Evolutionary conservation across 768 basidiomycete species (phyloP).

Genomic region (Panaeolus cyanescens): DNA sequence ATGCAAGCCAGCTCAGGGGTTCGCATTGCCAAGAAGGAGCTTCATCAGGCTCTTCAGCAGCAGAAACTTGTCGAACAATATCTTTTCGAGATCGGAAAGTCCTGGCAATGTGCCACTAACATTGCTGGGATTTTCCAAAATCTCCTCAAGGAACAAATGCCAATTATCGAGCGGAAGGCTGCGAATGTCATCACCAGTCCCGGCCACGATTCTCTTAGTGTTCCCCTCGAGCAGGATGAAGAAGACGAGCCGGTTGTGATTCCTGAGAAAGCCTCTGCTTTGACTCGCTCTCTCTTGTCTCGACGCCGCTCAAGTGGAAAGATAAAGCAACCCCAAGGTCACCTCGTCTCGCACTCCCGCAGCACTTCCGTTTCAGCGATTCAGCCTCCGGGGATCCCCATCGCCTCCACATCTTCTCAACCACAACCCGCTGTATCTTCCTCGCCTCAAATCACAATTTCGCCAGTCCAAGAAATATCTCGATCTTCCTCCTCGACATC

Average conservation of each 20-base stretch:
- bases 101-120: conserved; percentile 55
- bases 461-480: conserved; percentile 11
- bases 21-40: conserved; percentile 48
- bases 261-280: conserved; percentile 1
- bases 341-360: conserved; percentile 13
- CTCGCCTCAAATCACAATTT: conserved; percentile 14
- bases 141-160: conserved; percentile 44
- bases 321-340: conserved; percentile 6
- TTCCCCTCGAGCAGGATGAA: conserved; percentile 16
- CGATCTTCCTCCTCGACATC: conserved; percentile 11
- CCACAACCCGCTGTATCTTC: conserved; percentile 5
- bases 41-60: conserved; percentile 42
- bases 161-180: conserved; percentile 35
- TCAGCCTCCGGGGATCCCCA: conserved; percentile 2
- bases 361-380: conserved; percentile 9
- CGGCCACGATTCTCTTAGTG: conserved; percentile 1
- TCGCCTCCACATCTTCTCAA: not conserved
- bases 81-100: conserved; percentile 52
- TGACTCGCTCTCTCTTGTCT: conserved; percentile 8
- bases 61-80: conserved; percentile 50
- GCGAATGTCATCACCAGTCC: conserved; percentile 9
- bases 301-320: conserved; percentile 14
- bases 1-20: conserved; percentile 52
- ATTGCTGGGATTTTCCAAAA: conserved; percentile 49
- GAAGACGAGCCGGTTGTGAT: conserved; percentile 8